Base-by-base conservation (phyloP, 257 asterid genomes). In the Dorcoceras hygrometricum region DNA sequence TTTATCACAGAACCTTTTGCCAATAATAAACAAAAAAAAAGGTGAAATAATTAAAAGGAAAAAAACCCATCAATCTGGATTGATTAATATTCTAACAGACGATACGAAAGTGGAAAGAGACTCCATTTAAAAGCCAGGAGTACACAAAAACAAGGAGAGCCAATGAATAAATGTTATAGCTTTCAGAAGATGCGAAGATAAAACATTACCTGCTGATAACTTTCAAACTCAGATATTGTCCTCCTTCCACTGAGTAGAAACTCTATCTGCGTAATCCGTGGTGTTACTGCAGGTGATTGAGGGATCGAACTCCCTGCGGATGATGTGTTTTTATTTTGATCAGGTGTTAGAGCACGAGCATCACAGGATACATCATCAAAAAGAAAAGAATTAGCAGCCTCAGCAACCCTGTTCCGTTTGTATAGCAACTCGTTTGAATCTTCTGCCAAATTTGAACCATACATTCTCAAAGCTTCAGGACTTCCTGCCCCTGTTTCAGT, bases 291-390 rank as follows among this genome's bases (percentile, higher is more conserved):
- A 51, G 99, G 99, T 46, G 99, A 90, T 72, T 89, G 89, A 1
- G 99, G 99, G 28, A 96, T 94, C 83, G 87, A 79, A 79, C 91
- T 86, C 73, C 87, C 97, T 58, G 78, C 83, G 39, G 94, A 78
- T 63, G 92, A 81, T 69, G 87, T 77, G 59, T 61, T 85, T 86
- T 74, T 87, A 75, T 78, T 67, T 62, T 70, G 76, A 63, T 74
- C 79, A 60, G 87, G 84, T 71, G 76, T 77, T 59, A 67, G 73
- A 23, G 67, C 73, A 23, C 76, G 81, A 50, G 68, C 67, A 63
- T 76, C 87, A 71, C 78, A 70, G 1, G 89, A 69, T 70, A 55
- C 67, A 29, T 78, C 86, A 63, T 79, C 85, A 75, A 68, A 75
- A 26, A 65, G 58, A 73, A 68, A 79, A 66, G 84, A 73, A 69